These are phyloP conservation scores for Rachicladosporium sp. DNA, from an alignment of 2,329 filamentous ascomycete species.

Conservation along the genomic window DNA sequence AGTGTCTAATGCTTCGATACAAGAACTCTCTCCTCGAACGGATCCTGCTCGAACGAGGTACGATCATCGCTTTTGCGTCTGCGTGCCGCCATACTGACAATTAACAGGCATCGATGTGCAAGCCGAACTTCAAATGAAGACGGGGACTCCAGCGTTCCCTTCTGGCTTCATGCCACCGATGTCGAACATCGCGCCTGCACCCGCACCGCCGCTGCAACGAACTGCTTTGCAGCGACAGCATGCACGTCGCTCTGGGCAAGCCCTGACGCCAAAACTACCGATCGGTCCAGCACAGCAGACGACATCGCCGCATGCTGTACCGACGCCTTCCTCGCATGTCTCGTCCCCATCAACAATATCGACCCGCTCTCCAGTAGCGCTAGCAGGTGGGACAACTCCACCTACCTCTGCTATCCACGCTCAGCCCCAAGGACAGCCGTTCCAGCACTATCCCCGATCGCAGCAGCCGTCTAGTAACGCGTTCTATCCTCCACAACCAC, in stretches of 20 bases:
- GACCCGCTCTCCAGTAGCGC: conserved; percentile 49
- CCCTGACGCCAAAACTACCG: conserved; percentile 23
- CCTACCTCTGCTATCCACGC: conserved; percentile 43
- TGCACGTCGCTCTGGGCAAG: conserved; percentile 22
- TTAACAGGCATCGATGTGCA: conserved; percentile 83
- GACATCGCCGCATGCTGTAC: conserved; percentile 62
- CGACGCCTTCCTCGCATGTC: conserved; percentile 69
- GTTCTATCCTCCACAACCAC: conserved; percentile 33
- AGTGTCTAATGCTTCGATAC: conserved; percentile 95
- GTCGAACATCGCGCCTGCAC: conserved; percentile 35
- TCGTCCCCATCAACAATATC: conserved; percentile 49
- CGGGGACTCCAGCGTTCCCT: conserved; percentile 68
- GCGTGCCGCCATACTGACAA: conserved; percentile 7
- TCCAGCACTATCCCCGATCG: conserved; percentile 25
- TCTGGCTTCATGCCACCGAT: conserved; percentile 45
- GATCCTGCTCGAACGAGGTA: conserved; percentile 92
- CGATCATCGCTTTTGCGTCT: neutral
- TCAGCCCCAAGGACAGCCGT: conserved; percentile 37
- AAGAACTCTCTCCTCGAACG: conserved; percentile 95
- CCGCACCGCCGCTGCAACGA: conserved; percentile 53
- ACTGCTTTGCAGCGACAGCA: conserved; percentile 67
- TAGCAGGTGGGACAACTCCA: conserved; percentile 50
- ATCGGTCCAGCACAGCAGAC: conserved; percentile 31
- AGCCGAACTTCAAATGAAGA: conserved; percentile 86
- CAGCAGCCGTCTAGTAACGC: conserved; percentile 33